Evolutionary conservation across 2,329 filamentous ascomycete genomes (phyloP).

Genomic region (Dichotomopilus funicola): DNA sequence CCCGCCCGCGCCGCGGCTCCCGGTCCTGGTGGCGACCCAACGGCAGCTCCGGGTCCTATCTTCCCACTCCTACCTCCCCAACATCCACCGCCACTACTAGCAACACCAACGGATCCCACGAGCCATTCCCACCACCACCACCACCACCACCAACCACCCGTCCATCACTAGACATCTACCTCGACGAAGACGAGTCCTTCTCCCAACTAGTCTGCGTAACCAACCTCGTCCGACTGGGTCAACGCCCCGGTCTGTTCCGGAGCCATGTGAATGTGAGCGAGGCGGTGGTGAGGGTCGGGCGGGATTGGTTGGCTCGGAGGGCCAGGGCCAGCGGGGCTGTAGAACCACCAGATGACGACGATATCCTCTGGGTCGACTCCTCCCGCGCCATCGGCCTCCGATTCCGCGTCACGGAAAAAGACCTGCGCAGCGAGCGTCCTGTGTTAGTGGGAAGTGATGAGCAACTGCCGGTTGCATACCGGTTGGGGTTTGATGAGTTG

Average conservation of each 20-base stretch:
- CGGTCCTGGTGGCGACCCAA: constrained; percentile 26
- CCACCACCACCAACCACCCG: constrained; percentile 23
- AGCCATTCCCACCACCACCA: too few species aligned
- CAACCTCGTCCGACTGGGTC: constrained; percentile 61
- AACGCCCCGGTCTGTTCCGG: constrained; percentile 54
- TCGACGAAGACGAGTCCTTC: constrained; percentile 67
- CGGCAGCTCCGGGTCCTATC: too few species aligned
- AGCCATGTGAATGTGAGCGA: constrained; percentile 62
- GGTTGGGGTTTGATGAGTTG: constrained; percentile 65
- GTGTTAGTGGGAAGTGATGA: constrained; percentile 53
- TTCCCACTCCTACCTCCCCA: too few species aligned
- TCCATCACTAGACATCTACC: constrained; percentile 52
- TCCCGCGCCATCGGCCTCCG: constrained; percentile 59
- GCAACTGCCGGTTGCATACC: constrained; percentile 62
- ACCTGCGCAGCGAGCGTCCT: constrained; percentile 34
- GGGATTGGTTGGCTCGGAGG: constrained; percentile 54
- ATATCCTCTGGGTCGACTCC: constrained; percentile 63
- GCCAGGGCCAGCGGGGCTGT: neutral
- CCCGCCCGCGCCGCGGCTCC: constrained; percentile 28
- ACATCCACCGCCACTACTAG: too few species aligned
- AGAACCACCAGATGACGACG: constrained; percentile 16
- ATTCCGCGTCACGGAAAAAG: constrained; percentile 54
- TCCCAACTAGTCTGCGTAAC: constrained; percentile 64
- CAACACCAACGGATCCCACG: too few species aligned
- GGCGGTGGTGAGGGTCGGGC: constrained; percentile 63